Evolutionary conservation across 192 early-diverging fungal species (phyloP).

Genomic region (Dissophora globulifera): DNA sequence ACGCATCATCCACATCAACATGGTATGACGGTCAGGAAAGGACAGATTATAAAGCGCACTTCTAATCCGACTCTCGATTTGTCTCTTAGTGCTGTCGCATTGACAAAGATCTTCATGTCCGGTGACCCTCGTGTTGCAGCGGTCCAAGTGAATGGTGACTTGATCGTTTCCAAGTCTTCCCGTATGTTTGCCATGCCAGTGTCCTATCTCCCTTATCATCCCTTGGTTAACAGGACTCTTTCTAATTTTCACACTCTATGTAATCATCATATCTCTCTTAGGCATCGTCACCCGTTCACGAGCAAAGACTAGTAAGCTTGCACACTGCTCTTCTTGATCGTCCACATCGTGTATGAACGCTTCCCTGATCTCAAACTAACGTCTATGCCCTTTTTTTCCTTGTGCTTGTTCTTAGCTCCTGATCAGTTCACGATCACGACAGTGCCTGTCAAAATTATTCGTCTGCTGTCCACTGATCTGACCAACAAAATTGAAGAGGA

Average conservation of each 20-base stretch:
- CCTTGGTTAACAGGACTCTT: no score
- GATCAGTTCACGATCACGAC: conserved; percentile 84
- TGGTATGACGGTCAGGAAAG: neutral
- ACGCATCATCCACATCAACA: neutral
- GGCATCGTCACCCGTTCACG: conserved; percentile 68
- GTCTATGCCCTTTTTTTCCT: no score
- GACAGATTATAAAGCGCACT: no score
- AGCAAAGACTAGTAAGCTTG: conserved; percentile 53
- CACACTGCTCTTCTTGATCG: neutral
- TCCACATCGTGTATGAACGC: no score
- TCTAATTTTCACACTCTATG: no score
- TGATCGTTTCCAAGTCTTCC: conserved; percentile 64
- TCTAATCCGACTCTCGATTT: neutral
- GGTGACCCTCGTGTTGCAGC: conserved; percentile 72
- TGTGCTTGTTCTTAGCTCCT: conserved; percentile 67
- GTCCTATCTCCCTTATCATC: neutral
- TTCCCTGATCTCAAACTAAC: no score
- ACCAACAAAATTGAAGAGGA: conserved; percentile 72
- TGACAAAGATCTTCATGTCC: conserved; percentile 76
- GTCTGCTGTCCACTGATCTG: conserved; percentile 84
- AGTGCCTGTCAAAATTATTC: conserved; percentile 86
- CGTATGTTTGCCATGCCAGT: conserved; percentile 20
- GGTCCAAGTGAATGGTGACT: conserved; percentile 84
- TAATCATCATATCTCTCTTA: no score
- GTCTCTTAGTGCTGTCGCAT: conserved; percentile 70